Evolutionary conservation across 2,329 filamentous ascomycete species (phyloP).

Genomic region (Trichophyton mentagrophytes): DNA sequence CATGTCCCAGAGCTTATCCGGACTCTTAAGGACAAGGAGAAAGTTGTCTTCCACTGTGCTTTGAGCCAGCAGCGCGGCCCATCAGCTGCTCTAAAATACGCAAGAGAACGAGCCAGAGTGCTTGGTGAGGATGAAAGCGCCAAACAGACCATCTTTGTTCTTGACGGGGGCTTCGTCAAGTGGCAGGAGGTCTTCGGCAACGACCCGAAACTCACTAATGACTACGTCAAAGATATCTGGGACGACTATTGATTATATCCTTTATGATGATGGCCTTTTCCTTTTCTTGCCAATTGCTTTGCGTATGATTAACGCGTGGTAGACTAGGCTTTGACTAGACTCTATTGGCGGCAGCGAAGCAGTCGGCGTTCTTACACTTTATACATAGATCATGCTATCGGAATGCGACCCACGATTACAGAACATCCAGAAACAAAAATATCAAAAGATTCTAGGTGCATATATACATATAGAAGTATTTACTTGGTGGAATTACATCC

Average conservation of each 20-base stretch:
- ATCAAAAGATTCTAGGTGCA: not conserved
- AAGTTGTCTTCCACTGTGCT: slow-evolving; percentile 88
- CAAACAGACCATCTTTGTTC: slow-evolving; percentile 62
- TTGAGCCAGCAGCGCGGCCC: slow-evolving; percentile 85
- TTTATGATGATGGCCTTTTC: too few species aligned
- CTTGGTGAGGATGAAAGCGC: slow-evolving; percentile 29
- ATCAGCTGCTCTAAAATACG: slow-evolving; percentile 65
- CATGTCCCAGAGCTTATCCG: slow-evolving; percentile 72
- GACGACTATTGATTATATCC: slow-evolving; percentile 33
- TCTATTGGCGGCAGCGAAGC: not conserved
- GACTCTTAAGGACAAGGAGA: slow-evolving; percentile 61
- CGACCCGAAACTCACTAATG: slow-evolving; percentile 71
- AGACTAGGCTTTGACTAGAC: not conserved
- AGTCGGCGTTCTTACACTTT: not conserved
- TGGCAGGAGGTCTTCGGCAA: slow-evolving; percentile 77
- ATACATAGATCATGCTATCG: not conserved
- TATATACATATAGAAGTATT: not conserved
- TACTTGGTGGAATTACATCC: slow-evolving; percentile 6
- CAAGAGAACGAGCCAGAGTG: slow-evolving; percentile 46
- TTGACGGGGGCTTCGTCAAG: slow-evolving; percentile 70
- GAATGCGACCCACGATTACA: not conserved
- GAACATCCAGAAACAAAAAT: not conserved
- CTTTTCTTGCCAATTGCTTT: not conserved
- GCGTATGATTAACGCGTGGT: not conserved
- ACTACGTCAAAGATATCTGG: slow-evolving; percentile 77